Evolutionary conservation across 257 asterid species (phyloP).

Genomic region (Plantago elongata): DNA sequence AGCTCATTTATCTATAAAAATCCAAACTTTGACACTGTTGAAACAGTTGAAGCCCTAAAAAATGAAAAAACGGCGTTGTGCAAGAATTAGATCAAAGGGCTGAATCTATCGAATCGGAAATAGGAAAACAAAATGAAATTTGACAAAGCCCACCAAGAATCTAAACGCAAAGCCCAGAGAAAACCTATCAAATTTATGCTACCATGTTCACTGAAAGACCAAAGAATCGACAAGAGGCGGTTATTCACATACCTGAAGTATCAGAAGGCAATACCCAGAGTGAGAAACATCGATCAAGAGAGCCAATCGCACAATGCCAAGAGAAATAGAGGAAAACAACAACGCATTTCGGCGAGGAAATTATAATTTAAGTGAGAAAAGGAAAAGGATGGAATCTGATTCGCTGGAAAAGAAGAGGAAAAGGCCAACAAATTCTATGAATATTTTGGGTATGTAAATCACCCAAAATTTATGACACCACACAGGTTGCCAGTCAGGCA

Average conservation of each 20-base stretch:
- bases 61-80: too few relatives aligned
- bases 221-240: background rate
- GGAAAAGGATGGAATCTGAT: constrained; percentile 38
- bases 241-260: constrained; percentile 30
- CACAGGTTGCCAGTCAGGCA: too few relatives aligned
- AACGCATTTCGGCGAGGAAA: constrained; percentile 5
- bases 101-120: too few relatives aligned
- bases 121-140: background rate
- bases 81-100: too few relatives aligned
- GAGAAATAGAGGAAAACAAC: constrained; percentile 6
- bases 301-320: background rate
- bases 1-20: background rate
- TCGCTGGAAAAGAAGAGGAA: constrained; percentile 30
- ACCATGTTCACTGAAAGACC: background rate
- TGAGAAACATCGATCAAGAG: constrained; percentile 23
- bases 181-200: background rate
- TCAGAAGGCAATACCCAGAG: constrained; percentile 18
- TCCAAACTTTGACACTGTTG: constrained; percentile 15
- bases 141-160: background rate
- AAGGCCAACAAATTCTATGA: constrained; percentile 29
- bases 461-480: too few relatives aligned
- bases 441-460: too few relatives aligned
- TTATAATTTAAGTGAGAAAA: constrained; percentile 7
- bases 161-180: background rate
- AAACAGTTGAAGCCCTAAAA: constrained; percentile 16